Conservation (phyloP, 352 stramenopile genomes). For the Achlya hypogyna region DNA sequence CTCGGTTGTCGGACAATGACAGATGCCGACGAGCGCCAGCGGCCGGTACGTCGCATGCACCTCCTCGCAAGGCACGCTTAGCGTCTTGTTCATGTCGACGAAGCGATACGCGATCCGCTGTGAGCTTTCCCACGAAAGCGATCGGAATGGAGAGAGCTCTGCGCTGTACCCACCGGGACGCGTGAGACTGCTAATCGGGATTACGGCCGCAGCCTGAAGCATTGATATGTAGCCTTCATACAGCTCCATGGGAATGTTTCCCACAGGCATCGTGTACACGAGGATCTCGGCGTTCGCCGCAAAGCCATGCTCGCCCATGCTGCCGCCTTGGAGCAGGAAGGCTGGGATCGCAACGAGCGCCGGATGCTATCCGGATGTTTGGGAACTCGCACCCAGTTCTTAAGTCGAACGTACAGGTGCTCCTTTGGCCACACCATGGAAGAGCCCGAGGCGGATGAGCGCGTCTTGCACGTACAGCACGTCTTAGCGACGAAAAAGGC, state of each 20-base stretch:
- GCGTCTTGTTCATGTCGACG: slow-evolving; percentile 45
- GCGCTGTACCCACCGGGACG: slow-evolving; percentile 62
- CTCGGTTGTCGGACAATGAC: slow-evolving; percentile 62
- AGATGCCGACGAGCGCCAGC: slow-evolving; percentile 70
- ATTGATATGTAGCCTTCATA: slow-evolving; percentile 53
- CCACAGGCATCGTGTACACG: slow-evolving; percentile 74
- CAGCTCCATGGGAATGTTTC: slow-evolving; percentile 44
- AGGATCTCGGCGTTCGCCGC: slow-evolving; percentile 44
- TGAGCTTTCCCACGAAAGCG: slow-evolving; percentile 52
- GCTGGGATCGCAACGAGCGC: neutral
- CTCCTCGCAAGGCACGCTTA: slow-evolving; percentile 60
- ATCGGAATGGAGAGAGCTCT: slow-evolving; percentile 73
- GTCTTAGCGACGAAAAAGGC: neutral
- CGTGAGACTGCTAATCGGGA: slow-evolving; percentile 59
- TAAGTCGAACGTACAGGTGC: neutral
- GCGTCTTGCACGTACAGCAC: neutral
- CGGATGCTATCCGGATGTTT: neutral
- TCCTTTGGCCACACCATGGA: no score
- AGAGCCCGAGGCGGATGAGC: neutral
- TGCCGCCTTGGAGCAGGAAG: no score
- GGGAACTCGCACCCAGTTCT: neutral
- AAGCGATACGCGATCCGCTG: slow-evolving; percentile 61
- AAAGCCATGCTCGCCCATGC: slow-evolving; percentile 12
- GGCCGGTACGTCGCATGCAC: slow-evolving; percentile 55
- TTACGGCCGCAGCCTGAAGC: slow-evolving; percentile 40